Base-by-base conservation (phyloP, 2,329 filamentous ascomycete species). In the Helminthosporium solani region DNA sequence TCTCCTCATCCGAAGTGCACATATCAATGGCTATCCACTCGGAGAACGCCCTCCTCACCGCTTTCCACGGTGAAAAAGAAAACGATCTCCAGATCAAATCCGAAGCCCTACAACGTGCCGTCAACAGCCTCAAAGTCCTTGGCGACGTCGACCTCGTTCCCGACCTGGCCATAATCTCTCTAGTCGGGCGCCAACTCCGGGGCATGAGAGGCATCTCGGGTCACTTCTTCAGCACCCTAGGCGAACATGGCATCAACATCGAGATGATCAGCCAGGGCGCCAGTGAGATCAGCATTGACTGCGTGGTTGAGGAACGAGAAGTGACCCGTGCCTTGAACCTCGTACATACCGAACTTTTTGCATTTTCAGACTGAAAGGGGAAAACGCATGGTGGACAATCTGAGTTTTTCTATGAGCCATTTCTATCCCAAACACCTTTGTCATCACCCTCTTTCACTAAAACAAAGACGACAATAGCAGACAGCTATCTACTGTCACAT, bases 261-360 rank as follows among this genome's bases (percentile, higher is more conserved):
- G 94, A 99, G 75, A 99, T 99, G 94, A 99, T 99, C 58, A 96
- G 90, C 19, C 94, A 99, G 75, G 90, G 91, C 62, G 94, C 94
- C 20, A 96, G 91, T 68, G 94, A 99, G 76, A 99, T 99, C 73
- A 99, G 97, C 71, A 99, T 99, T 50, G 96, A 90, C 9, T 99
- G 94, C 66, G 94, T 99, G 36, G 95, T 99, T 67, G 90, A 95
- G 62, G 89, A 90, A 56, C 79, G 85, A 56, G 90, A 97, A 66
- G 91, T 92, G 18, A 90, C 91, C 58, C 84, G 94, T 57, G 94
- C 94, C 25, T 87, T 99, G 78, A 97, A 95, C 68, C 89, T 97
- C 63, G 79, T 99, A 55, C 94, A 99, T 70, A 97, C 94, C 15
- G 92, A 91, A 74, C 82, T 99, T 46, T 97, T 99, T 68, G 96